Evolutionary conservation across 140 eudicot species (phyloP).

Genomic region (Oenanthe javanica): DNA sequence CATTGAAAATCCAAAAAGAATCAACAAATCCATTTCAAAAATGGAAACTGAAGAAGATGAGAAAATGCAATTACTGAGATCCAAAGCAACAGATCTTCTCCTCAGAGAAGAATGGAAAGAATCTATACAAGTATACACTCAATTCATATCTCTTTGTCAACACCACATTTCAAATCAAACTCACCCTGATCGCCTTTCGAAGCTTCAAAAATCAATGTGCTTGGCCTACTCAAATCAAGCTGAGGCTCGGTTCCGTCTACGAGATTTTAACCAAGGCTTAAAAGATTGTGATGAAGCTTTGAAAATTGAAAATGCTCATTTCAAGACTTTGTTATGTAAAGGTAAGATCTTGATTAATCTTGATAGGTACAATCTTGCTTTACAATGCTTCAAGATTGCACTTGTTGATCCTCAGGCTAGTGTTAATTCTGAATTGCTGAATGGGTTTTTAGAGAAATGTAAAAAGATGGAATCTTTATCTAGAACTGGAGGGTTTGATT

Average conservation of each 20-base stretch:
- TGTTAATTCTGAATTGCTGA: constrained; percentile 39
- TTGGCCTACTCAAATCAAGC: constrained; percentile 80
- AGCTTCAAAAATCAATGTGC: constrained; percentile 60
- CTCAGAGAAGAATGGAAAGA: constrained; percentile 75
- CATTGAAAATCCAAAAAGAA: constrained; percentile 29
- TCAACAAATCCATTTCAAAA: constrained; percentile 9
- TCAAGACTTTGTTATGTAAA: constrained; percentile 75
- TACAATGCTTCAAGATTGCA: constrained; percentile 61
- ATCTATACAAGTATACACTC: constrained; percentile 63
- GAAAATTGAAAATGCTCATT: constrained; percentile 54
- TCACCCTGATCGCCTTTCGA: constrained; percentile 26
- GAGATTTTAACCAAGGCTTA: constrained; percentile 43
- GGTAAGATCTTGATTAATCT: constrained; percentile 66
- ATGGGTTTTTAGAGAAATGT: constrained; percentile 62
- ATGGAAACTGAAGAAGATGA: constrained; percentile 38
- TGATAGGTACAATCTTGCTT: constrained; percentile 51
- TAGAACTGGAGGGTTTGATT: constrained; percentile 71
- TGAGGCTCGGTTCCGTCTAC: constrained; percentile 52
- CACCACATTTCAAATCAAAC: constrained; percentile 32
- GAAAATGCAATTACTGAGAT: constrained; percentile 55
- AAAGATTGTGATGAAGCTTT: constrained; percentile 84
- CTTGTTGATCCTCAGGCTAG: constrained; percentile 49
- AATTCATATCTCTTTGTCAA: constrained; percentile 59
- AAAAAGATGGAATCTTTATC: constrained; percentile 63
- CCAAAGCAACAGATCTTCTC: constrained; percentile 79